Evolutionary conservation across 2,329 filamentous ascomycete genomes (phyloP).

Genomic region (Ascosphaera apis): DNA sequence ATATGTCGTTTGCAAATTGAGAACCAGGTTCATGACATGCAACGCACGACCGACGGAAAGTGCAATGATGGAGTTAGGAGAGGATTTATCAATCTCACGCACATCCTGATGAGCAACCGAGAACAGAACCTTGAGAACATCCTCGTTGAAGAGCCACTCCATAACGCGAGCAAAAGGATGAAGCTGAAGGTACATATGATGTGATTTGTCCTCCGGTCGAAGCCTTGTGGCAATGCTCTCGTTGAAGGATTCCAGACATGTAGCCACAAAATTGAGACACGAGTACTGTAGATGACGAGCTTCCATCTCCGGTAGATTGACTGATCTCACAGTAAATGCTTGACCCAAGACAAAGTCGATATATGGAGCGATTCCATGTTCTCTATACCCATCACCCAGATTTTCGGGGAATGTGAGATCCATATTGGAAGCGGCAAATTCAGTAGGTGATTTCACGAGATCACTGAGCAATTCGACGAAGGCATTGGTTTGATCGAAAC

Average conservation of each 20-base stretch:
- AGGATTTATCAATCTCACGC: slow-evolving; percentile 45
- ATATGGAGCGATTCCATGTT: slow-evolving; percentile 75
- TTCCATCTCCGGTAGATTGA: slow-evolving; percentile 45
- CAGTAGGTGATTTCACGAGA: slow-evolving; percentile 42
- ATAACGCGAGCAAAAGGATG: slow-evolving; percentile 89
- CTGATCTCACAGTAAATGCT: slow-evolving; percentile 45
- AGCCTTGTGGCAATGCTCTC: slow-evolving; percentile 55
- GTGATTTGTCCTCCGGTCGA: no score
- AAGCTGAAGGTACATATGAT: slow-evolving; percentile 63
- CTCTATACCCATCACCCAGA: slow-evolving; percentile 53
- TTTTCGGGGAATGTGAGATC: slow-evolving; percentile 55
- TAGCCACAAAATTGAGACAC: slow-evolving; percentile 63
- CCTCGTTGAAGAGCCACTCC: slow-evolving; percentile 96
- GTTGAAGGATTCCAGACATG: slow-evolving; percentile 70
- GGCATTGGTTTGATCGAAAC: slow-evolving; percentile 66
- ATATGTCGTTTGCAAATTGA: slow-evolving; percentile 80
- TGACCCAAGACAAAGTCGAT: slow-evolving; percentile 73
- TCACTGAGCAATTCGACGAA: slow-evolving; percentile 58
- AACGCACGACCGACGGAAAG: slow-evolving; percentile 58
- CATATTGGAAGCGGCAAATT: slow-evolving; percentile 9
- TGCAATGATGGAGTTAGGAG: slow-evolving; percentile 59
- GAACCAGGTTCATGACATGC: slow-evolving; percentile 57
- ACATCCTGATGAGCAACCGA: slow-evolving; percentile 55
- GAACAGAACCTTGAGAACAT: slow-evolving; percentile 59
- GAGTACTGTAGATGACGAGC: slow-evolving; percentile 50